Base-by-base conservation (phyloP, 139 green algal genomes). In the Chlamydomonas urium region DNA sequence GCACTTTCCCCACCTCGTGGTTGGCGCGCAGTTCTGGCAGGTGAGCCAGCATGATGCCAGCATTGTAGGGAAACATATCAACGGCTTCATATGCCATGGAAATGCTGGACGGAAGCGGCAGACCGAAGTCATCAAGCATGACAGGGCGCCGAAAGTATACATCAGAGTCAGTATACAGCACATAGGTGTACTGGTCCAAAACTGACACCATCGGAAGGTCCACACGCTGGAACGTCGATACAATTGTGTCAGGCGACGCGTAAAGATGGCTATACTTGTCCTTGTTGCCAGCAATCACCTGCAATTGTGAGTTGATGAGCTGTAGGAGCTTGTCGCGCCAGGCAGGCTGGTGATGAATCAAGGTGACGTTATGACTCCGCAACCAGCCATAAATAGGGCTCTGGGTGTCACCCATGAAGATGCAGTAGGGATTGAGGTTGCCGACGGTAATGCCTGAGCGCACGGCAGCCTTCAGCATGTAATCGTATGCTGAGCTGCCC, bases 101-200 rank as follows among this genome's bases (percentile, higher is more conserved):
- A 5, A 67, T 19, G 28, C 5, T 45, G 10, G 31, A 10, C 4
- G 59, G 28, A 14, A 67, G 59, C 14, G 59, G 59, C 31, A 67
- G 31, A 28, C 53, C 53, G 53, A 63, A 63, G n/a, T 63, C 53
- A 31, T 63, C 53, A 28, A 63, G 53, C 6, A 6, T 32, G 21
- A 63, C 6, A 17, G 53, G 53, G n/a, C 53, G 24, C 5, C 53
- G 34, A 53, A 83, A 83, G 53, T 63, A 76, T 38, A 83, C 72
- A 37, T 83, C 77, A 3, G 77, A 42, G 26, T 83, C 72, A 35
- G 77, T 83, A 68, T 75, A 83, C 38, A 83, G 68, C 67, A 83
- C 77, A 53, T 79, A 79, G 47, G 37, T 79, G 72, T 77, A 83
- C 72, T 83, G 77, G 28, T 73, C 60, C n/a, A 82, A 23, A 2